phyloP scores from a whole-genome alignment of 129 eudicot species.

The Flaveria robusta region DNA sequence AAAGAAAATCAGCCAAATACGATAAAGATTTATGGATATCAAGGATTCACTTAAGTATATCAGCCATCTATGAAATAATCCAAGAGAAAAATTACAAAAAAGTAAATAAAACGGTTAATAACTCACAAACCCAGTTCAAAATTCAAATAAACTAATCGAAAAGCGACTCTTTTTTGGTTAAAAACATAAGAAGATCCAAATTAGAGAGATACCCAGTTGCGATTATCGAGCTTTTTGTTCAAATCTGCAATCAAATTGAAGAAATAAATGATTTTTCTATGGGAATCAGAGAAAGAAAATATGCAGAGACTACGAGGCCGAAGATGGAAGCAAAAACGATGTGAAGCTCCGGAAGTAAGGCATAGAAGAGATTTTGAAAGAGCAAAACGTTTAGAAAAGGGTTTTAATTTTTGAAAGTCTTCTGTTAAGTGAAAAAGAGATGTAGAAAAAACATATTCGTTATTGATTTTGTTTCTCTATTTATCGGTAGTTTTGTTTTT shows the following conservation, averaged over 20 bases:
- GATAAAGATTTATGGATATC: conserved; percentile 21
- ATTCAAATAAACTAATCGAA: conserved; percentile 33
- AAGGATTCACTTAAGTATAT: conserved; percentile 1
- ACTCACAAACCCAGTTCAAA: conserved; percentile 35
- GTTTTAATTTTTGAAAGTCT: too few species aligned
- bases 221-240: conserved; percentile 39
- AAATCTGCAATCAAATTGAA: conserved; percentile 29
- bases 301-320: neutral
- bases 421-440: too few species aligned
- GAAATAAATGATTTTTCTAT: conserved; percentile 19
- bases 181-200: conserved; percentile 25
- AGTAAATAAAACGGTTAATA: neutral
- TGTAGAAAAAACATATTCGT: too few species aligned
- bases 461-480: too few species aligned
- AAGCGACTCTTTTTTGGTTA: neutral
- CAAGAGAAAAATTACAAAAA: conserved; percentile 22
- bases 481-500: too few species aligned
- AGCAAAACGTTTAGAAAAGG: too few species aligned
- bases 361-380: neutral
- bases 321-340: neutral
- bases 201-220: conserved; percentile 43
- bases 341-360: too few species aligned
- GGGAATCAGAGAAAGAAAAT: conserved; percentile 22
- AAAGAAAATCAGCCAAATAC: neutral
- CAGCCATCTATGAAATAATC: neutral